Evolutionary conservation across 2,329 filamentous ascomycete genomes (phyloP).

Genomic region (Nigrospora osmanthi): DNA sequence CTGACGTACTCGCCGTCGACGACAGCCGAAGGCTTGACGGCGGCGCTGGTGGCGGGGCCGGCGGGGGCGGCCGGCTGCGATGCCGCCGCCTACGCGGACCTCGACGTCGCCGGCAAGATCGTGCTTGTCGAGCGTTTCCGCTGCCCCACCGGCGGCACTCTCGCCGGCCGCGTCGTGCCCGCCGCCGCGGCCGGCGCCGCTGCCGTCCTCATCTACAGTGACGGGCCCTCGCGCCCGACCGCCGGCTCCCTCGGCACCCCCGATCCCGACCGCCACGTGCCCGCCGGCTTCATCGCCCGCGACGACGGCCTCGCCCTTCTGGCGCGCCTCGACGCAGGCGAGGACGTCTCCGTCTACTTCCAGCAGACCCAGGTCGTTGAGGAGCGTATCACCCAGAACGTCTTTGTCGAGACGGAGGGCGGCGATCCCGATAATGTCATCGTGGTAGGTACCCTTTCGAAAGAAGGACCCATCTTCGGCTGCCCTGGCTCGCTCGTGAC

Average conservation of each 20-base stretch:
- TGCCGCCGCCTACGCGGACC: conserved; percentile 20
- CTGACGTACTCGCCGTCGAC: conserved; percentile 41
- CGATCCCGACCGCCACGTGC: conserved; percentile 23
- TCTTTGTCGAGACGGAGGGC: conserved; percentile 22
- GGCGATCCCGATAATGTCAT: conserved; percentile 16
- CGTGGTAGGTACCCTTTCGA: conserved; percentile 2
- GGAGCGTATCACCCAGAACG: conserved; percentile 14
- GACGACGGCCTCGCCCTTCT: conserved; percentile 32
- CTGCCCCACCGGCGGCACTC: conserved; percentile 30
- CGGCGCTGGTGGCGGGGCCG: conserved; percentile 28
- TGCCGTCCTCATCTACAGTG: conserved; percentile 32
- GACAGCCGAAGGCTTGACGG: conserved; percentile 31
- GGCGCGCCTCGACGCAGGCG: conserved; percentile 28
- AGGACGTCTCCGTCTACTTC: conserved; percentile 28
- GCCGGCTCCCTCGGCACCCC: conserved; percentile 29
- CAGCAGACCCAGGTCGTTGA: conserved; percentile 30
- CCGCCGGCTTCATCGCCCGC: conserved; percentile 31
- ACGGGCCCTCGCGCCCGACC: conserved; percentile 25
- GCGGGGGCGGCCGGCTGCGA: conserved; percentile 29
- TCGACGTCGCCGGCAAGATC: conserved; percentile 30
- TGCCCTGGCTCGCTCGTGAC: not conserved
- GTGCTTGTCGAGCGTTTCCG: conserved; percentile 30
- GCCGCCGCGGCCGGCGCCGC: conserved; percentile 25
- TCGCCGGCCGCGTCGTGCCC: conserved; percentile 28
- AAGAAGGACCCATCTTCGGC: not conserved